Conservation (phyloP, 108 stramenopile species). For the Nitzschia putrida region DNA sequence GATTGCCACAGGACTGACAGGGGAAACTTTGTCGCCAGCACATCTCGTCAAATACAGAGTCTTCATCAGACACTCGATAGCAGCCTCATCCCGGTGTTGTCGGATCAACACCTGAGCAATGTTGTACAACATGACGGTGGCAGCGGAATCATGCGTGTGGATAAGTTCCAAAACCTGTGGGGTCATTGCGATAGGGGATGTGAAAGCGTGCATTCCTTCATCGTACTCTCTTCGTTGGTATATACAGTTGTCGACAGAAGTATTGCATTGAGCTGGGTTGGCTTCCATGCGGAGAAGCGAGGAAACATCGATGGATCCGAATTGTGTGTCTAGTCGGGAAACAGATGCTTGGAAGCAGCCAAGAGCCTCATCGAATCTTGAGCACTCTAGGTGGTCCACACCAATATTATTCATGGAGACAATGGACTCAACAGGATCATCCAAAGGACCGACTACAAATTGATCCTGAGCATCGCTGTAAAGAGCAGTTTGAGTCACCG, state of each 20-base stretch:
- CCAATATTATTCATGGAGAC: constrained; percentile 40
- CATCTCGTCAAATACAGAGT: constrained; percentile 25
- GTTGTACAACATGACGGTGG: constrained; percentile 53
- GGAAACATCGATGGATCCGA: background rate
- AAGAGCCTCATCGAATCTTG: constrained; percentile 16
- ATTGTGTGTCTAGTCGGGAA: constrained; percentile 12
- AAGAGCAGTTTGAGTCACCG: background rate
- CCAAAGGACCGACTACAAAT: background rate
- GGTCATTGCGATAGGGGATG: constrained; percentile 40
- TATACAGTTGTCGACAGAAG: constrained; percentile 4
- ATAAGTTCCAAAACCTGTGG: constrained; percentile 14
- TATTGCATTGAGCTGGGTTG: background rate
- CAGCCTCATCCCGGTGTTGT: constrained; percentile 32
- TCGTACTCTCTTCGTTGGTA: constrained; percentile 65
- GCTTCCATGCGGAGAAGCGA: background rate
- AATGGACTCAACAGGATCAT: constrained; percentile 32
- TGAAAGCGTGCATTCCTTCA: constrained; percentile 60
- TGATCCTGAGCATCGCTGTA: background rate
- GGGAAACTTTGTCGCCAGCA: constrained; percentile 1
- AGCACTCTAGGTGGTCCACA: constrained; percentile 25
- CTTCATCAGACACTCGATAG: constrained; percentile 35
- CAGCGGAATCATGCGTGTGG: constrained; percentile 22
- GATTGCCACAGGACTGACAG: constrained; percentile 38
- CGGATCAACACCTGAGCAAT: constrained; percentile 46
- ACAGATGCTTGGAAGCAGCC: constrained; percentile 24